Base-by-base conservation (phyloP, 768 basidiomycete species). In the Pholiota conissans region DNA sequence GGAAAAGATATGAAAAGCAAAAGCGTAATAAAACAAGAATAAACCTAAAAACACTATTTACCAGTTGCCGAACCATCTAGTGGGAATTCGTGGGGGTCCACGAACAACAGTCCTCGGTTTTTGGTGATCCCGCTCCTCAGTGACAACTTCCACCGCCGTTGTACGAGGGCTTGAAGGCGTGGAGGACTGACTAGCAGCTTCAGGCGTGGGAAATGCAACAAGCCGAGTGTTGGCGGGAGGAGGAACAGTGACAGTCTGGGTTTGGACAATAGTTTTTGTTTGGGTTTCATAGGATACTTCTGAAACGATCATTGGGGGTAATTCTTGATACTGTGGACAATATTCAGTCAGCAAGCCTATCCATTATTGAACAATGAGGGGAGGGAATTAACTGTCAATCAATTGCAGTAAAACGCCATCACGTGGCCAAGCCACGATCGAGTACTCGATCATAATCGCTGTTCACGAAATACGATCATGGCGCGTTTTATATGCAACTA, bases 161-260 rank as follows among this genome's bases (percentile, higher is more conserved):
- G 91, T 93, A 59, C 83, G 84, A 16, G 89, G 90, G 67, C 84
- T 85, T 5, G 79, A 77, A n/a, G 84, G 78, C 6, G 82, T 80
- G 32, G 82, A 78, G 9, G 81, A 76, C n/a, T 81, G 74, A 20
- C 81, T 82, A 27, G 78, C 77, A 6, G 79, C 80, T 66, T 88
- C 84, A 5, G 91, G 91, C 27, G 84, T 82, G 20, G 91, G 90
- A 63, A 82, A 80, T 27, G 88, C 84, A 58, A 85, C 91, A 64
- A 82, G 80, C 60, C 90, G 89, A 50, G 90, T 91, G 68, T 84
- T 89, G 66, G 90, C 86, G 60, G 91, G 90, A 26, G 89, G 83
- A 46, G 89, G 89, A 61, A 88, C 82, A 52, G 83, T 84, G 65
- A 88, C 81, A 61, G 85, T 85, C 72, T 86, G 74, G 53, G 86